Conservation (phyloP, 768 basidiomycete genomes). For the Cystobasidium tubakii region DNA sequence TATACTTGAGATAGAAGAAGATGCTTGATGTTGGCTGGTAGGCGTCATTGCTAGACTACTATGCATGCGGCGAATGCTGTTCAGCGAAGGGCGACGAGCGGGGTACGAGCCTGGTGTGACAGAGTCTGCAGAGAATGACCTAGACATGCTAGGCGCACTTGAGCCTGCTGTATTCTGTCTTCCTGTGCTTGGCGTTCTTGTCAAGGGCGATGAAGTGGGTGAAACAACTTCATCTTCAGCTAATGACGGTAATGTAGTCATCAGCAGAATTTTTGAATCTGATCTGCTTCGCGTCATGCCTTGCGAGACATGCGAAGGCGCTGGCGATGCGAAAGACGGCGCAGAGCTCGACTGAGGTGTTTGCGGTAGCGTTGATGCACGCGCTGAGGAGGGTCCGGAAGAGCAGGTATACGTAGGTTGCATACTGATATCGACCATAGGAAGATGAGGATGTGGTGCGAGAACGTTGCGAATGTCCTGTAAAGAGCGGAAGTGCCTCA, state of each 20-base stretch:
- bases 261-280: background rate
- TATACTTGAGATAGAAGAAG: constrained; percentile 25
- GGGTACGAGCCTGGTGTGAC: background rate
- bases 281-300: background rate
- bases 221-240: background rate
- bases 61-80: constrained; percentile 14
- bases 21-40: background rate
- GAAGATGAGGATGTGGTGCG: constrained; percentile 28
- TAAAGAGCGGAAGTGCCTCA: constrained; percentile 29
- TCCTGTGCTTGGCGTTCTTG: background rate
- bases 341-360: background rate
- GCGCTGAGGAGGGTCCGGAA: background rate
- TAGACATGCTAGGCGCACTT: background rate
- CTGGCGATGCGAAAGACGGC: background rate
- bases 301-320: background rate
- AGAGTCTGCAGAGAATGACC: background rate
- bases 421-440: background rate
- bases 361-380: background rate
- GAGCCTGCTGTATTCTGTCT: background rate
- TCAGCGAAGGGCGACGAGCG: background rate
- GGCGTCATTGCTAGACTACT: background rate
- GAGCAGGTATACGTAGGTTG: background rate
- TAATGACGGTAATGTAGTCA: background rate
- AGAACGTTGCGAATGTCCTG: constrained; percentile 28
- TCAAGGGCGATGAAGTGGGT: background rate